Percentiles rank a stretch among this genome's conserved stretches.
Conservation (phyloP, 371 early-diverging fungal genomes). For the Coelomomyces lativittatus region DNA sequence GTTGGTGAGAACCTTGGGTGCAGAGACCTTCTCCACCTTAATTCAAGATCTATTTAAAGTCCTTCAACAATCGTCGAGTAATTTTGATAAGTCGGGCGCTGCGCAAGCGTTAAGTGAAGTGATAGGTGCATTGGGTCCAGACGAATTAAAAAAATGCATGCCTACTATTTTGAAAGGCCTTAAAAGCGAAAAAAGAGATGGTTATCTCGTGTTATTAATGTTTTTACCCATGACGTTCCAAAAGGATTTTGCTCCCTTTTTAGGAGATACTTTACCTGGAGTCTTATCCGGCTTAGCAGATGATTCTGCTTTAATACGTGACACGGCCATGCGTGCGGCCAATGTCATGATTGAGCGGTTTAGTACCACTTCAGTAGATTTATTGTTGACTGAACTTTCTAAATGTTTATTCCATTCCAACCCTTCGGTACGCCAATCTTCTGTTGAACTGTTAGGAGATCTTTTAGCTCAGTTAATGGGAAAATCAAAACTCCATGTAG, state of each 20-base stretch:
- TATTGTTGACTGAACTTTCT: constrained; percentile 77
- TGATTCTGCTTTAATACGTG: constrained; percentile 83
- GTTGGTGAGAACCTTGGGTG: constrained; percentile 76
- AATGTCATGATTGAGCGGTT: constrained; percentile 1
- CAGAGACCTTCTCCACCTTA: constrained; percentile 75
- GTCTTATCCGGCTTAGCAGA: constrained; percentile 82
- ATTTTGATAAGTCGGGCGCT: constrained; percentile 87
- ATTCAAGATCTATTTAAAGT: constrained; percentile 64
- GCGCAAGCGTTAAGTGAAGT: constrained; percentile 92
- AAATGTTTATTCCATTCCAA: constrained; percentile 69
- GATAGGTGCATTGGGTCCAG: constrained; percentile 69
- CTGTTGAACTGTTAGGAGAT: constrained; percentile 86
- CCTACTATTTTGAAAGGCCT: constrained; percentile 71
- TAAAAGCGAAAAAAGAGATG: constrained; percentile 74
- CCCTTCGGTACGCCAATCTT: constrained; percentile 89
- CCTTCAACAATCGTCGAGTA: constrained; percentile 61
- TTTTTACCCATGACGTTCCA: constrained; percentile 90
- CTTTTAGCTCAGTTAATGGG: constrained; percentile 79
- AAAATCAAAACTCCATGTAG: constrained; percentile 24
- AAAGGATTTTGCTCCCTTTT: constrained; percentile 67
- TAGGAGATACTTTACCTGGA: constrained; percentile 66
- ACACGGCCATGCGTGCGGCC: constrained; percentile 7
- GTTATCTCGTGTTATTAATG: constrained; percentile 79
- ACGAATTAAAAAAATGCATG: constrained; percentile 66
- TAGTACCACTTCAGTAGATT: constrained; percentile 55